These are phyloP conservation scores for Naganishia vishniacii DNA, from an alignment of 768 basidiomycete genomes.

Conservation along the genomic window DNA sequence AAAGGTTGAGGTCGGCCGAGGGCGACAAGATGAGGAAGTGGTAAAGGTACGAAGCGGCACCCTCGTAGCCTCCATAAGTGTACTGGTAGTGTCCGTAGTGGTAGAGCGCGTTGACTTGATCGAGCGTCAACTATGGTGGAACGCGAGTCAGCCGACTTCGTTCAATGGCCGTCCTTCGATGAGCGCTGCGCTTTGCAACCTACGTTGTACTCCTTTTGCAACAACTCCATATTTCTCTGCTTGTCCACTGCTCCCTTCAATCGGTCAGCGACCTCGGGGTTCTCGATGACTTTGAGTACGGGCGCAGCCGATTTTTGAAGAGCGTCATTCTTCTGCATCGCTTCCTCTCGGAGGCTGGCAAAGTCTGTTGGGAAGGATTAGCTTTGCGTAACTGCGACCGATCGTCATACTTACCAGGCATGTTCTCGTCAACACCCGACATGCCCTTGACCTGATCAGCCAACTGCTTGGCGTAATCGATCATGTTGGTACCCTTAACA, in stretches of 20 bases:
- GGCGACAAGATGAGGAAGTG: conserved; percentile 97
- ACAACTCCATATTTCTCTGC: conserved; percentile 87
- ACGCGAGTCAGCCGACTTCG: not conserved
- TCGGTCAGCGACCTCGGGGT: conserved; percentile 89
- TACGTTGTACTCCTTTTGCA: conserved; percentile 87
- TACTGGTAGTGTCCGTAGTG: conserved; percentile 98
- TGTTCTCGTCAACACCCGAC: conserved; percentile 61
- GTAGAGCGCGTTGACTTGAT: conserved; percentile 92
- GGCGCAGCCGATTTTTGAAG: conserved; percentile 85
- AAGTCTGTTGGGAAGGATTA: conserved; percentile 60
- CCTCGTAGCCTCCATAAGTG: conserved; percentile 94
- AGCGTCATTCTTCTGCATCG: conserved; percentile 73
- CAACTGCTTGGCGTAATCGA: conserved; percentile 79
- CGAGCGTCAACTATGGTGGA: conserved; percentile 72
- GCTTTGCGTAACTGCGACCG: not conserved
- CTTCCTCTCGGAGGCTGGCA: conserved; percentile 70
- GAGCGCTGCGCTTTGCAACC: conserved; percentile 37
- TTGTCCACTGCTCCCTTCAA: conserved; percentile 78
- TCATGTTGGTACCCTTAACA: conserved; percentile 96
- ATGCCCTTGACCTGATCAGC: conserved; percentile 64
- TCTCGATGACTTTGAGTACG: conserved; percentile 91
- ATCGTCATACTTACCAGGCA: conserved; percentile 55
- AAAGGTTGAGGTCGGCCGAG: conserved; percentile 83
- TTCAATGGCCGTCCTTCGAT: too few relatives aligned
- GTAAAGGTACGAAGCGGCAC: conserved; percentile 94